A percentile compares a stretch with the other conserved stretches of the same genome.
Evolutionary conservation across 495 filamentous ascomycete species (phyloP).

Genomic region (Podospora pseudoanserina): DNA sequence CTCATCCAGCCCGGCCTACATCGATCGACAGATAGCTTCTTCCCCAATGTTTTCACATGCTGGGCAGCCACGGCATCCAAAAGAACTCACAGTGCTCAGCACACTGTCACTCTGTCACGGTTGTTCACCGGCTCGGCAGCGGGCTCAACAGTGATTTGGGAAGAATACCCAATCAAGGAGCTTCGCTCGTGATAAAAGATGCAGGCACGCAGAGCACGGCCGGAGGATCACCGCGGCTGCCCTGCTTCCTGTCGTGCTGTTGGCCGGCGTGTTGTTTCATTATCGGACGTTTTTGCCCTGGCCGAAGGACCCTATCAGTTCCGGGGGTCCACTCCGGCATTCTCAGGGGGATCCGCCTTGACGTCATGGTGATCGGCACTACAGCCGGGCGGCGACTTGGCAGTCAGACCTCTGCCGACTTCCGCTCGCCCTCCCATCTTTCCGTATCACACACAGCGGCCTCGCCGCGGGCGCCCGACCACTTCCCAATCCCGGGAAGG

Average conservation of each 20-base stretch:
- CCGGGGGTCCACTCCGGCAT: conserved; percentile 13
- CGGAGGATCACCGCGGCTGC: background rate
- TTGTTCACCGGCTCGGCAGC: background rate
- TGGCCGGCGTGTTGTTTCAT: background rate
- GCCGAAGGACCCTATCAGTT: background rate
- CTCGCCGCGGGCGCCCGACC: background rate
- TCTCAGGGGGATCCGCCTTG: conserved; percentile 14
- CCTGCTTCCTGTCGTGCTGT: background rate
- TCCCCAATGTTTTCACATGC: conserved; percentile 11
- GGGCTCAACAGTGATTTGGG: background rate
- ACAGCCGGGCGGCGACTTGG: conserved; percentile 20
- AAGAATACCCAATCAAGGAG: background rate
- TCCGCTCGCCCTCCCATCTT: background rate
- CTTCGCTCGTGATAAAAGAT: background rate
- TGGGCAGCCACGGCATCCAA: background rate
- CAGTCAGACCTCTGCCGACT: conserved; percentile 13
- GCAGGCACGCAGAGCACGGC: background rate
- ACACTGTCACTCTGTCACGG: conserved; percentile 6
- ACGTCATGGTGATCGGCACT: conserved; percentile 26
- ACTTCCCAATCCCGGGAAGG: background rate
- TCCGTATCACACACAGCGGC: background rate
- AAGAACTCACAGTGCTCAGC: conserved; percentile 10
- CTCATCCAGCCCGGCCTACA: background rate
- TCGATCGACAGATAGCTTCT: conserved; percentile 5
- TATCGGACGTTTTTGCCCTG: background rate